Base-by-base conservation (phyloP, 1,284 basidiomycete genomes). In the Tylopilus sp. region DNA sequence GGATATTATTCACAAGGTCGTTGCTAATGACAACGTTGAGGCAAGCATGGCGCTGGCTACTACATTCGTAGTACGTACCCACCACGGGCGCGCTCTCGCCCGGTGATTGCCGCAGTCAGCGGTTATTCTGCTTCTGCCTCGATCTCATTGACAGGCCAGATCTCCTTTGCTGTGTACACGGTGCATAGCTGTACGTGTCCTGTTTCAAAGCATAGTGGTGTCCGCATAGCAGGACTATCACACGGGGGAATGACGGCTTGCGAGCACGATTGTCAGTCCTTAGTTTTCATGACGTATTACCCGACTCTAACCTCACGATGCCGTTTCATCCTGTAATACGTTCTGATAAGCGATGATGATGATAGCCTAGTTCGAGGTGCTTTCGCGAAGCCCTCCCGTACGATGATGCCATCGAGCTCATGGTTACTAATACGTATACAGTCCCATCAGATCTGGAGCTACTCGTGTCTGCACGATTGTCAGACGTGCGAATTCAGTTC, bases 31-130 rank as follows among this genome's bases (percentile, higher is more conserved):
- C 59, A 46, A 49, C 49, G 29, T 43, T 25, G 36, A 26, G n/a
- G n/a, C n/a, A n/a, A n/a, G 29, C 34, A 13, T 40, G 13, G 23
- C 31, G 21, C 6, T 23, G 21, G 6, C 21, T 23, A 6, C 21
- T 23, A 23, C 6, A 6, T 23, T 3, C 3, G 21, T 6, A 23
- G 21, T 18, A 21, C 43, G 26, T 44, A 40, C 46, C 36, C 11
- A n/a, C 31, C 31, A 18, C n/a, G n/a, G n/a, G 31, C 3, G 26
- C 41, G 23, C 30, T 7, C 29, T 19, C 15, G n/a, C 38, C 18
- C 51, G 53, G 55, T 44, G 56, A 52, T 61, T 48, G 38, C 59
- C 58, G 47, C 11, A 12, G 34, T 42, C 35, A 43, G 30, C 33
- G 30, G 23, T 46, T 28, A 13, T 25, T 26, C 38, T 42, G 16